Evolutionary conservation across 164 flowering plant genomes (phyloP).

Genomic region (Litsea cubeba): DNA sequence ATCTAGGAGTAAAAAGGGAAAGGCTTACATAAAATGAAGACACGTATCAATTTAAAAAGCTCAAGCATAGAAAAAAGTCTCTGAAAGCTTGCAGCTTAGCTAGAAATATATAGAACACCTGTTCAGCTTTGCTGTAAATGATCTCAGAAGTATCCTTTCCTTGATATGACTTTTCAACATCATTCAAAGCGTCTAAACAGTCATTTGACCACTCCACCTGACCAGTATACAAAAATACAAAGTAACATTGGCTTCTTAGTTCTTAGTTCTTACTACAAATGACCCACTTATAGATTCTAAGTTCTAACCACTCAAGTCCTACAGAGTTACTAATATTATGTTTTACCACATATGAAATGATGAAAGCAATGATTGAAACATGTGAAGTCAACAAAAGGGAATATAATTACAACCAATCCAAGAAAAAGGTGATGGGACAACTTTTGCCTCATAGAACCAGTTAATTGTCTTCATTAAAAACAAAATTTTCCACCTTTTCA

Average conservation of each 20-base stretch:
- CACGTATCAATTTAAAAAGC: background rate
- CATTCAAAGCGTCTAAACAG: conserved; percentile 53
- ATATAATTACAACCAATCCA: background rate
- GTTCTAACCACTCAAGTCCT: background rate
- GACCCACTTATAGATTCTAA: background rate
- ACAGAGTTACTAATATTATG: background rate
- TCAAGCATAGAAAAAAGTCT: background rate
- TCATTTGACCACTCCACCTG: conserved; percentile 84
- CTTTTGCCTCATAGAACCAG: background rate
- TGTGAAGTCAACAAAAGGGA: conserved; percentile 2
- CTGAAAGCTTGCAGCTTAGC: background rate
- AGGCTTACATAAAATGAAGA: background rate
- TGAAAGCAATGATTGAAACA: background rate
- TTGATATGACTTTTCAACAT: conserved; percentile 49
- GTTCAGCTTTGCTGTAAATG: conserved; percentile 58
- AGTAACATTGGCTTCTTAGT: background rate
- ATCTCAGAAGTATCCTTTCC: conserved; percentile 61
- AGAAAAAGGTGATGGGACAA: no score
- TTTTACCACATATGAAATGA: background rate
- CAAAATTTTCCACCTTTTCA: conserved; percentile 1
- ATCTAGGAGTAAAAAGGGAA: conserved; percentile 33
- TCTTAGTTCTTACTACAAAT: background rate
- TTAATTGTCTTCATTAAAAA: background rate
- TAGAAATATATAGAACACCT: conserved; percentile 34
- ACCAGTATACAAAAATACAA: conserved; percentile 4